A percentile compares a stretch with the other conserved stretches of the same genome.
phyloP scores from a whole-genome alignment of 192 early-diverging fungal species.

The Gigaspora rosea region DNA sequence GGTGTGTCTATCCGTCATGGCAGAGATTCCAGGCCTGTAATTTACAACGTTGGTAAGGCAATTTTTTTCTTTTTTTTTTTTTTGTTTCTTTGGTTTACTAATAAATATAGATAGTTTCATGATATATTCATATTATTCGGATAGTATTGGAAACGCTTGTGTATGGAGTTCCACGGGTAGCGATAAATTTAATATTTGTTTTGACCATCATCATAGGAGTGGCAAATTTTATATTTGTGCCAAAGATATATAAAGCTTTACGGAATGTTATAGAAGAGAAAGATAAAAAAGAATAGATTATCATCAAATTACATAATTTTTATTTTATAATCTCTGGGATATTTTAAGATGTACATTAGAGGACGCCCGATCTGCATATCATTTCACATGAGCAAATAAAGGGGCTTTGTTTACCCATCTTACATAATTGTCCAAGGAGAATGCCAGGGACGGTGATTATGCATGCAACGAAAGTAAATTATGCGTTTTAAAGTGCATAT shows the following conservation, averaged over 20 bases:
- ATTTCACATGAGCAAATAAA: no score
- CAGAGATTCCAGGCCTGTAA: constrained; percentile 17
- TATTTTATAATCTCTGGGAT: no score
- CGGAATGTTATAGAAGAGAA: not conserved
- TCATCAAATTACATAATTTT: no score
- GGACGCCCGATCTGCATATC: no score
- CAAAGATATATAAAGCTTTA: constrained; percentile 6
- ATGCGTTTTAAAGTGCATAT: no score
- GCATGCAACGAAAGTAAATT: no score
- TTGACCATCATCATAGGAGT: not conserved
- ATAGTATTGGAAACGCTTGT: constrained; percentile 24
- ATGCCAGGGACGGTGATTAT: no score
- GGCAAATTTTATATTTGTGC: constrained; percentile 15
- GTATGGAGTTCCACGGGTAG: constrained; percentile 17
- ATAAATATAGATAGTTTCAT: not conserved
- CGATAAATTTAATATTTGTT: constrained; percentile 19
- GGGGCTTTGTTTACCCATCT: no score
- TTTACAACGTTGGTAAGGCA: constrained; percentile 27
- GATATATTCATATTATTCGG: not conserved
- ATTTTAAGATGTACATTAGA: no score
- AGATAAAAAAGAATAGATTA: not conserved
- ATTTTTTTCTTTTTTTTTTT: not conserved
- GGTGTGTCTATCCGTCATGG: constrained; percentile 14
- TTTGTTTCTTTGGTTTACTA: not conserved
- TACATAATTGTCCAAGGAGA: no score